Evolutionary conservation across 768 basidiomycete genomes (phyloP).

Genomic region (Candolleomyces eurysporus): DNA sequence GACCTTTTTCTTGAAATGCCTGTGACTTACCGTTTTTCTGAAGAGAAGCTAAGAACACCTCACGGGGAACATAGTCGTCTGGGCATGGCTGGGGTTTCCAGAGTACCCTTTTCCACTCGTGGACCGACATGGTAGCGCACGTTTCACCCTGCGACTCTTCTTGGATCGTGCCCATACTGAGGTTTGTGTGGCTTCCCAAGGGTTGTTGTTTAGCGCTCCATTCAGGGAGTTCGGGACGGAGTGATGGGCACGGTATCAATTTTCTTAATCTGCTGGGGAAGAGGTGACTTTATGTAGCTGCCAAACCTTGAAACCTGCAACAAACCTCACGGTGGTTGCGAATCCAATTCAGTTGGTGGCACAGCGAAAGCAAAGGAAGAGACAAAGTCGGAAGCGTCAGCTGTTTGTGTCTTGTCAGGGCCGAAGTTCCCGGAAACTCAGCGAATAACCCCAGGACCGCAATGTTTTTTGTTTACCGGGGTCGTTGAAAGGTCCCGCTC

Average conservation of each 20-base stretch:
- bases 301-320: too few species aligned
- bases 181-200: too few species aligned
- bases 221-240: too few species aligned
- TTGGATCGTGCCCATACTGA: not conserved
- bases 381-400: not conserved
- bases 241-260: too few species aligned
- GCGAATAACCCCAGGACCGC: not conserved
- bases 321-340: too few species aligned
- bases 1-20: constrained; percentile 19
- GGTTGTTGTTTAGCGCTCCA: too few species aligned
- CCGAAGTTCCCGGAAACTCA: not conserved
- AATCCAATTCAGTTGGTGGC: too few species aligned
- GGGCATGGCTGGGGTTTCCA: constrained; percentile 75
- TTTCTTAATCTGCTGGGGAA: too few species aligned
- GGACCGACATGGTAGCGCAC: not conserved
- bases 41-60: constrained; percentile 74
- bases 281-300: too few species aligned
- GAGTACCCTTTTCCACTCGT: constrained; percentile 68
- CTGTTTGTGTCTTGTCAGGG: not conserved
- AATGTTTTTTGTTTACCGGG: too few species aligned
- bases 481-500: too few species aligned
- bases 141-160: not conserved
- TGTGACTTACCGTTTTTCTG: constrained; percentile 67
- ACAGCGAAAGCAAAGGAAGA: too few species aligned
- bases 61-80: constrained; percentile 81